phyloP scores from a whole-genome alignment of 768 basidiomycete species.

The Podaxis mareebaensis region DNA sequence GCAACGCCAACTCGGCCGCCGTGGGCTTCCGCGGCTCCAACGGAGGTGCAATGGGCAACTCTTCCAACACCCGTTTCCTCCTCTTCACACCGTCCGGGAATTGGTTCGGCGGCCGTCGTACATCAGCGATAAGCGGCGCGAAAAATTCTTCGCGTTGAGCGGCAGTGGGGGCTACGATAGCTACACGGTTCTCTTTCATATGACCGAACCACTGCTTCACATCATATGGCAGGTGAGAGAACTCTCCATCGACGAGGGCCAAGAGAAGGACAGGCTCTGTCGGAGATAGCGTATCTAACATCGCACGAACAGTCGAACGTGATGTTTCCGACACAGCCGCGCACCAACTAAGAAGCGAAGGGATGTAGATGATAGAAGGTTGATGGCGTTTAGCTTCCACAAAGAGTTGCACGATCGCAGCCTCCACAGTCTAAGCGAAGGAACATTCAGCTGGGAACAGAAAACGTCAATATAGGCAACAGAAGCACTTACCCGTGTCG shows the following conservation, averaged over 20 bases:
- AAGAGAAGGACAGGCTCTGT: constrained; percentile 93
- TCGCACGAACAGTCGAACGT: constrained; percentile 80
- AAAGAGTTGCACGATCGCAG: constrained; percentile 92
- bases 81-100: constrained; percentile 90
- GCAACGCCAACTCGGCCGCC: constrained; percentile 77
- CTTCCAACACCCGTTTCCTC: constrained; percentile 81
- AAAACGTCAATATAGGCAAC: not conserved
- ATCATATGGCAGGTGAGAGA: constrained; percentile 71
- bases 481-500: constrained; percentile 67
- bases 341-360: constrained; percentile 85
- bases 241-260: constrained; percentile 81
- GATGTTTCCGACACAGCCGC: constrained; percentile 82
- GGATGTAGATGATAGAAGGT: constrained; percentile 94
- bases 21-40: constrained; percentile 82
- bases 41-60: constrained; percentile 86
- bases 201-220: constrained; percentile 92
- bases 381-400: constrained; percentile 97
- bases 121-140: constrained; percentile 63
- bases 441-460: constrained; percentile 7
- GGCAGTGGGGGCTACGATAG: constrained; percentile 50
- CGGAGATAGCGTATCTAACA: constrained; percentile 89
- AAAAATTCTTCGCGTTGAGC: constrained; percentile 78
- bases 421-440: constrained; percentile 72
- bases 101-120: constrained; percentile 75
- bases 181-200: constrained; percentile 72